Evolutionary conservation across 2,329 filamentous ascomycete species (phyloP).

Genomic region (Madurella mycetomatis): DNA sequence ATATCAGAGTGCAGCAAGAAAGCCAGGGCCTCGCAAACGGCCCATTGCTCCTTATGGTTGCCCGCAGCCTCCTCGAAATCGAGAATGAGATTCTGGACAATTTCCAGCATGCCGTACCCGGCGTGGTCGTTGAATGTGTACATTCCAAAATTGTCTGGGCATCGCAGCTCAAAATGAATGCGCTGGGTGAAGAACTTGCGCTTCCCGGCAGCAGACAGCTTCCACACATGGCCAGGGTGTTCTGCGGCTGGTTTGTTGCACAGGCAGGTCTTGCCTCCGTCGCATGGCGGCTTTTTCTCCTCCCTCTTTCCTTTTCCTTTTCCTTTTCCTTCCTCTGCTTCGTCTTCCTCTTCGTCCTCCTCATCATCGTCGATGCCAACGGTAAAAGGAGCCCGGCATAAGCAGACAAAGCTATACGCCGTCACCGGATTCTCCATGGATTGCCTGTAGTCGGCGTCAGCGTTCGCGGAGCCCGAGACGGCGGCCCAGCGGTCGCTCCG

Average conservation of each 20-base stretch:
- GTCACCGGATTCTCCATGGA: constrained; percentile 5
- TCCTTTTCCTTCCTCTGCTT: neutral
- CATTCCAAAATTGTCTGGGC: constrained; percentile 33
- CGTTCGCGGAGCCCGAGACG: too few species aligned
- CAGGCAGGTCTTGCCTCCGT: constrained; percentile 30
- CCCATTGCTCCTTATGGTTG: constrained; percentile 35
- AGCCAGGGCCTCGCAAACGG: constrained; percentile 36
- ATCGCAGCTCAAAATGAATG: constrained; percentile 16
- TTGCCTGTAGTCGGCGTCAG: too few species aligned
- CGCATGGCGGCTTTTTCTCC: constrained; percentile 11
- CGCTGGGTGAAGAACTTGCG: constrained; percentile 25
- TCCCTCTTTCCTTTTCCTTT: neutral
- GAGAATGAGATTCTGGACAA: constrained; percentile 39
- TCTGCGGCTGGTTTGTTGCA: constrained; percentile 30
- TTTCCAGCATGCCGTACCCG: constrained; percentile 38
- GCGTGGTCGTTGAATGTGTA: constrained; percentile 40
- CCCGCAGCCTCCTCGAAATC: constrained; percentile 32
- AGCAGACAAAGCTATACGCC: constrained; percentile 17
- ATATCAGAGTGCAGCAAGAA: constrained; percentile 27
- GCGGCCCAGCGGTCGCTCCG: too few species aligned
- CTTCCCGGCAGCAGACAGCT: constrained; percentile 30
- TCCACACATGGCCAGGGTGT: constrained; percentile 33
- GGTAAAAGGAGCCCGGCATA: constrained; percentile 18
- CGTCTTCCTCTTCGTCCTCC: constrained; percentile 5
- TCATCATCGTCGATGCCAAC: constrained; percentile 10